A percentile compares a stretch with the other conserved stretches of the same genome.
These are phyloP conservation scores for Umbelopsis sp. DNA, from an alignment of 192 early-diverging fungal species.

Conservation along the genomic window DNA sequence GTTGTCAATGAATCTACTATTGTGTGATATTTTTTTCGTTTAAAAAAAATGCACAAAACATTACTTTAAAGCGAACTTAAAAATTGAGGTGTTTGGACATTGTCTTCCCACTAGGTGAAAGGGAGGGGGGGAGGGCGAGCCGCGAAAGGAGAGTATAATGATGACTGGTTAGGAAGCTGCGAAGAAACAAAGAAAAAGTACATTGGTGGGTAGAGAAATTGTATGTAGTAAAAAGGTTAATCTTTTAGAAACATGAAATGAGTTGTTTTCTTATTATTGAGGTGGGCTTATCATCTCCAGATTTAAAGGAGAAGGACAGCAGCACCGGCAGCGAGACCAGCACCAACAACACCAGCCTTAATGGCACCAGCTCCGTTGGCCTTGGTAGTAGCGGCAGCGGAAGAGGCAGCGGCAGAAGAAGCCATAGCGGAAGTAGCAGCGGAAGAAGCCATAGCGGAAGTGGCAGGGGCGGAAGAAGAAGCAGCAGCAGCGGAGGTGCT, in stretches of 20 bases:
- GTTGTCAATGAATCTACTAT: not conserved
- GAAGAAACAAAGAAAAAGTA: slow-evolving; percentile 2
- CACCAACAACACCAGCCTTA: slow-evolving; percentile 28
- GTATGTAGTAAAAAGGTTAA: slow-evolving; percentile 1
- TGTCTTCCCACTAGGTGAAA: not conserved
- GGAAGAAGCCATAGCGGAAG: not conserved
- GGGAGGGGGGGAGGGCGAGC: not conserved
- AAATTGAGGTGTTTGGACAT: not conserved
- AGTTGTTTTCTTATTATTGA: not conserved
- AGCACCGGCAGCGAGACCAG: slow-evolving; percentile 25
- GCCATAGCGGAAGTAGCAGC: not conserved
- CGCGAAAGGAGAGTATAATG: no score
- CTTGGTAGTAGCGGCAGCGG: not conserved
- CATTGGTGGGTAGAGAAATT: not conserved
- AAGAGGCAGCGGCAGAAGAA: not conserved
- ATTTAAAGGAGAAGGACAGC: slow-evolving; percentile 26
- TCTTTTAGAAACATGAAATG: not conserved
- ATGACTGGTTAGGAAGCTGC: not conserved
- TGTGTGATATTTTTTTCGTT: not conserved
- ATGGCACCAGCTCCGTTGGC: not conserved
- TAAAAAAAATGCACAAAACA: not conserved
- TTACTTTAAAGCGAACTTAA: not conserved
- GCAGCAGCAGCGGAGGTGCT: not conserved
- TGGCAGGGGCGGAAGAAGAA: not conserved
- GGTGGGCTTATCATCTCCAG: not conserved